These are phyloP conservation scores for Tuber calosporum DNA, from an alignment of 495 filamentous ascomycete species.

Conservation along the genomic window DNA sequence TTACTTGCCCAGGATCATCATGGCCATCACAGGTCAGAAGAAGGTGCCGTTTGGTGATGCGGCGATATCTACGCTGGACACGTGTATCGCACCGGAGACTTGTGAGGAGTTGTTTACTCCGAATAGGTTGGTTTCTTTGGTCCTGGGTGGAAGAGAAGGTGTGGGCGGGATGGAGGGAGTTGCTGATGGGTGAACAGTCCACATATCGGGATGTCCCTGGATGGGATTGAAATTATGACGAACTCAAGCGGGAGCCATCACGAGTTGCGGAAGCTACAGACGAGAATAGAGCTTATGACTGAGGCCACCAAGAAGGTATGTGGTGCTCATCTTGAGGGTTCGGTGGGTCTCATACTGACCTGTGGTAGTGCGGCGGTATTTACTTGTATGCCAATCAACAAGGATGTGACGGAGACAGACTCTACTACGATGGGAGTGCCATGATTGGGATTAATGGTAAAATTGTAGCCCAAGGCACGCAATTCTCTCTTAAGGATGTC, in stretches of 20 bases:
- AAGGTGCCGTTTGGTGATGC: slow-evolving; percentile 70
- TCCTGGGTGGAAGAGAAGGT: slow-evolving; percentile 45
- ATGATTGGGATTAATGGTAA: slow-evolving; percentile 72
- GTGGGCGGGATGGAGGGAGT: slow-evolving; percentile 45
- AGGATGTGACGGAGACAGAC: slow-evolving; percentile 64
- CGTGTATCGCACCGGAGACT: slow-evolving; percentile 63
- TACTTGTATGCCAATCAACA: slow-evolving; percentile 70
- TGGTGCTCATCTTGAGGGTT: not conserved
- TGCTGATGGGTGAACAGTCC: slow-evolving; percentile 43
- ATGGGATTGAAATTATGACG: slow-evolving; percentile 68
- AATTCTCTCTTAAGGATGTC: slow-evolving; percentile 74
- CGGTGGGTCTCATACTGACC: slow-evolving; percentile 9
- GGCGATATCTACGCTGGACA: slow-evolving; percentile 65
- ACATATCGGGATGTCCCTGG: slow-evolving; percentile 49
- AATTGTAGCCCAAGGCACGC: slow-evolving; percentile 62
- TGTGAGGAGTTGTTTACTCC: slow-evolving; percentile 78
- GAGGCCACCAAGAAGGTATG: slow-evolving; percentile 62
- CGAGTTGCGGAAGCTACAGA: slow-evolving; percentile 66
- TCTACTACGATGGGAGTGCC: slow-evolving; percentile 59
- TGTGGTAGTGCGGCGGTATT: slow-evolving; percentile 55
- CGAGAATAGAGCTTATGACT: slow-evolving; percentile 63
- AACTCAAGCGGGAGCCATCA: slow-evolving; percentile 71
- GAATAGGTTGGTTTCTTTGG: slow-evolving; percentile 46
- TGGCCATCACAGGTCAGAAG: slow-evolving; percentile 54
- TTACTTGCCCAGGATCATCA: slow-evolving; percentile 60